These are phyloP conservation scores for Aegilops speltoides DNA, from an alignment of 176 grass and related monocot species.

Conservation along the genomic window DNA sequence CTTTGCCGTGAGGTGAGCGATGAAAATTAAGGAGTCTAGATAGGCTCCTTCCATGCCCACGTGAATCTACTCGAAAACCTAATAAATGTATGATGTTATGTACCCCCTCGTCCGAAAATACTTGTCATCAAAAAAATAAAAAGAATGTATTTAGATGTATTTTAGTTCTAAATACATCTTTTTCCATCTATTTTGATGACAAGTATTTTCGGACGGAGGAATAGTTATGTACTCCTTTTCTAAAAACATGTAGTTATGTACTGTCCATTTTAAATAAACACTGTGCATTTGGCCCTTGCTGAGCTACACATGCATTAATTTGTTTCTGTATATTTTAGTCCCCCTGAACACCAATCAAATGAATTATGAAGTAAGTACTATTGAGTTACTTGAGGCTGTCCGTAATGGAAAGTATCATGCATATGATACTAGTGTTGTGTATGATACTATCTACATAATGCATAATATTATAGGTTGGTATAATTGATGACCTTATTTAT, in stretches of 20 bases:
- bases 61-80: constrained; percentile 20
- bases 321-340: background rate
- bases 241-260: background rate
- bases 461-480: too few relatives aligned
- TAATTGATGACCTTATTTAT: too few relatives aligned
- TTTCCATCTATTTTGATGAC: too few relatives aligned
- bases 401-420: too few relatives aligned
- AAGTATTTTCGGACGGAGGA: too few relatives aligned
- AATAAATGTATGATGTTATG: background rate
- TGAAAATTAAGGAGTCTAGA: constrained; percentile 25
- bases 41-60: constrained; percentile 13
- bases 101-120: too few relatives aligned
- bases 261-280: background rate
- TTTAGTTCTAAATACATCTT: too few relatives aligned
- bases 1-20: constrained; percentile 5
- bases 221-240: too few relatives aligned
- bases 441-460: too few relatives aligned
- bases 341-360: background rate
- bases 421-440: too few relatives aligned
- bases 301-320: background rate
- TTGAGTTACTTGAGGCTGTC: background rate
- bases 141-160: too few relatives aligned
- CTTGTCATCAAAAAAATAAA: too few relatives aligned
- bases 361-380: background rate
- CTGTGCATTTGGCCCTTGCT: background rate